Conservation (phyloP, 768 basidiomycete genomes). For the Suillus weaverae region DNA sequence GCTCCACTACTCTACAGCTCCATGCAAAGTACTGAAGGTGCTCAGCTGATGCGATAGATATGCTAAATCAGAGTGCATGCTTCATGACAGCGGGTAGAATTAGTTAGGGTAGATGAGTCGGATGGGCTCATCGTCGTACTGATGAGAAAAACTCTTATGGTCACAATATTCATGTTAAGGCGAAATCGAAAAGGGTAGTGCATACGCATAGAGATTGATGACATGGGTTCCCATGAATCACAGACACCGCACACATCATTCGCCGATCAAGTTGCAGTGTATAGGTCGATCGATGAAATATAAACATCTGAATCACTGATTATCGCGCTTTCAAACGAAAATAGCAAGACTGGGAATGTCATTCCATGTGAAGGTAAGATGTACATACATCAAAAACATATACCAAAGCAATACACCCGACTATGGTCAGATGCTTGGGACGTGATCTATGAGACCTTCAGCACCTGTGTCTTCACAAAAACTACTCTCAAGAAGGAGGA, state of each 20-base stretch:
- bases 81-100: no score
- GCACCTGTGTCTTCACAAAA: not conserved
- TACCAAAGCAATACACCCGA: not conserved
- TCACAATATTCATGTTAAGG: no score
- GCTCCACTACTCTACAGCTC: not conserved
- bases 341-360: not conserved
- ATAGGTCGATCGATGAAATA: not conserved
- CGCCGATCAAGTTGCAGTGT: not conserved
- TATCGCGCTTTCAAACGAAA: not conserved
- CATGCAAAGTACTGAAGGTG: not conserved
- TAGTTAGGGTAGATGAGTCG: no score
- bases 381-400: constrained; percentile 11
- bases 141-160: no score
- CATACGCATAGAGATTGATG: not conserved
- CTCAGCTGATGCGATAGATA: not conserved
- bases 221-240: not conserved
- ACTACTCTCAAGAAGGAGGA: constrained; percentile 14
- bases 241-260: not conserved
- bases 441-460: constrained; percentile 13
- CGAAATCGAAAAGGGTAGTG: no score
- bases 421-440: not conserved
- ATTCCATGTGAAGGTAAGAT: constrained; percentile 12
- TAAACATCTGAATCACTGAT: not conserved
- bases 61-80: not conserved
- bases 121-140: no score